Conservation (phyloP, 495 filamentous ascomycete genomes). For the Pseudomonodictys pantanalensis region DNA sequence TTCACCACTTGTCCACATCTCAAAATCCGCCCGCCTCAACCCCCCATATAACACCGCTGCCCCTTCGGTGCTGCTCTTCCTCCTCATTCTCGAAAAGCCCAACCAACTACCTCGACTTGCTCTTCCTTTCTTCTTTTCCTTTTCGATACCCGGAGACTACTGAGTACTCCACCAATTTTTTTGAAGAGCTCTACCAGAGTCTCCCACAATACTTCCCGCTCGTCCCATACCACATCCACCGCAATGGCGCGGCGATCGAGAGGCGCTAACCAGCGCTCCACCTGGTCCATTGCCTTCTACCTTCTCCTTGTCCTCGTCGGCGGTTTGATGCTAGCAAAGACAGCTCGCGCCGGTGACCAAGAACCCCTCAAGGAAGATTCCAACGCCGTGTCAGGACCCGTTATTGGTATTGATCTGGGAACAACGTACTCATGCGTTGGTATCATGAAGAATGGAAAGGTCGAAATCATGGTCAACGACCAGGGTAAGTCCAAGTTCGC, state of each 20-base stretch:
- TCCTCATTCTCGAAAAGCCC: no score
- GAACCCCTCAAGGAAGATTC: conserved; percentile 58
- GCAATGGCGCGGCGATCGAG: conserved; percentile 39
- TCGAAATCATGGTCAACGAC: conserved; percentile 57
- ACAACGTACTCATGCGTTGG: conserved; percentile 99
- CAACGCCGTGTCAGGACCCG: conserved; percentile 41
- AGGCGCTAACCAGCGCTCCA: conserved; percentile 40
- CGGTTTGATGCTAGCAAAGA: conserved; percentile 68
- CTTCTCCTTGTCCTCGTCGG: conserved; percentile 76
- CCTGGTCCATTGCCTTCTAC: conserved; percentile 77
- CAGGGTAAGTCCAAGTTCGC: conserved; percentile 26
- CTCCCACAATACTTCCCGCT: conserved; percentile 2
- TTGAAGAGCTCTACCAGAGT: conserved; percentile 4
- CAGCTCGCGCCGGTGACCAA: conserved; percentile 70
- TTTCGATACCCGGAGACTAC: neutral
- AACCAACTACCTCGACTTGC: neutral
- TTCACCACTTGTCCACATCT: neutral
- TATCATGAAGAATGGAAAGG: conserved; percentile 98
- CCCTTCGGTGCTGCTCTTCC: no score
- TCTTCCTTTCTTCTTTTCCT: neutral
- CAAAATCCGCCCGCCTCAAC: neutral
- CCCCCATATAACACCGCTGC: no score
- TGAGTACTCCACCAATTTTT: conserved; percentile 3
- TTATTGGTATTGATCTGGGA: conserved; percentile 98
- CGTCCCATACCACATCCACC: conserved; percentile 13